Conservation (phyloP, 2,329 filamentous ascomycete species). For the Exophiala aquamarina region DNA sequence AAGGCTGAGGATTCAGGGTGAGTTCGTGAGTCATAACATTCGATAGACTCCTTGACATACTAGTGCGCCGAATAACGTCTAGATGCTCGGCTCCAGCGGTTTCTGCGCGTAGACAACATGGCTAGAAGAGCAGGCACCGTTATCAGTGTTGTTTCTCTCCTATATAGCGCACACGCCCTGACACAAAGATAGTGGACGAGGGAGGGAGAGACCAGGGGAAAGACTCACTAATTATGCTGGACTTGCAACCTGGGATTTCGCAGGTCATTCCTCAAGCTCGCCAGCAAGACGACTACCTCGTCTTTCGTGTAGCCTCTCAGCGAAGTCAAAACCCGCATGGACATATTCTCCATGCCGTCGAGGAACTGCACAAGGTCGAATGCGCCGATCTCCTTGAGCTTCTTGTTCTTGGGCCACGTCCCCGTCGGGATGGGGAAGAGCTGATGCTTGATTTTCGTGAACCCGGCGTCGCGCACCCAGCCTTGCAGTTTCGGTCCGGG, state of each 20-base stretch:
- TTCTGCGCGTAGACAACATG: too few species aligned
- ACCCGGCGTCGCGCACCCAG: constrained; percentile 31
- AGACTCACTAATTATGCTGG: too few species aligned
- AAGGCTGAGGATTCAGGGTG: too few species aligned
- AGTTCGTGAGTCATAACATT: too few species aligned
- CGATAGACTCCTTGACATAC: too few species aligned
- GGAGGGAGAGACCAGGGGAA: too few species aligned
- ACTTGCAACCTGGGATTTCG: constrained; percentile 1
- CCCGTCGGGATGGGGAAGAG: constrained; percentile 28
- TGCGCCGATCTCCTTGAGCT: constrained; percentile 29
- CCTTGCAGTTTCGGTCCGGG: constrained; percentile 30
- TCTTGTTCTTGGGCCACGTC: constrained; percentile 31
- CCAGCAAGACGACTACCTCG: constrained; percentile 35
- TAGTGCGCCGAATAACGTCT: too few species aligned
- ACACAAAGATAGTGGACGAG: too few species aligned
- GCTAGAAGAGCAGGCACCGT: too few species aligned
- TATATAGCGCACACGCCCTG: too few species aligned
- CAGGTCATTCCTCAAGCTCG: constrained; percentile 33
- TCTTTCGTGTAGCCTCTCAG: constrained; percentile 43
- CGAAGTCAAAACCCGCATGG: constrained; percentile 33
- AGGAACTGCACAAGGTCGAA: constrained; percentile 4
- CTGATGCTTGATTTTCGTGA: constrained; percentile 26
- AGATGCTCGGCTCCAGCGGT: too few species aligned
- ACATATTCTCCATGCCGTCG: constrained; percentile 9
- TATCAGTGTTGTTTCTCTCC: too few species aligned